Base-by-base conservation (phyloP, 345 rosid genomes). In the Rhizophora mangle region DNA sequence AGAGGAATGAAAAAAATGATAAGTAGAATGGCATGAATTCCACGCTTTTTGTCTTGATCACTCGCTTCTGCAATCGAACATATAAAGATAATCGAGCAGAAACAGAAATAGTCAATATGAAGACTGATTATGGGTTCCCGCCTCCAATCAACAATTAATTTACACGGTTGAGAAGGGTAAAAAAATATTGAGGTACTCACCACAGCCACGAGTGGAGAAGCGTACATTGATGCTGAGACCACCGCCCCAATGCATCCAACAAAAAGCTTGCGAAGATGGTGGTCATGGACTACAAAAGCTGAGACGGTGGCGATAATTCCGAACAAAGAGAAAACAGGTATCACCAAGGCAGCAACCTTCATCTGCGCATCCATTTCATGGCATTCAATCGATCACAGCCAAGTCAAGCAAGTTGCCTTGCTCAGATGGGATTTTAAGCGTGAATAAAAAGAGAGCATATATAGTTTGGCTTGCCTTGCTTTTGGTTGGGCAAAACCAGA, bases 21-120 rank as follows among this genome's bases (percentile, higher is more conserved):
- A 91, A 70, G 77, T 86, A 82, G 81, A 93, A 93, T 0, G 98
- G 96, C 97, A 94, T 94, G 88, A 83, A 91, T 67, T 94, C 95
- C 78, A 87, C 96, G 37, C 97, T 91, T 77, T 83, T 87, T 13
- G 96, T 89, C 73, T 52, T 65, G 43, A 93, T 84, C 74, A 91
- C 97, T 76, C 77, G 79, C 75, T 72, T 91, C 98, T 89, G 90
- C 85, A 78, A 64, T 67, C 43, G 68, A 46, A 58, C 24, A 20
- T 37, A 55, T 61, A 32, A 26, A 13, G 31, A 6, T 24, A 49
- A 67, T 34, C 57, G 15, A 43, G 18, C 49, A 43, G 49, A 19
- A 43, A 15, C 49, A 43, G 16, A 39, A 43, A 11, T 11, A 13
- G 15, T 34, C 37, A 34, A 7, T 34, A 34, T 6, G 37, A 34